These are phyloP conservation scores for Phallus indusiatus DNA, from an alignment of 768 basidiomycete species.

Conservation along the genomic window DNA sequence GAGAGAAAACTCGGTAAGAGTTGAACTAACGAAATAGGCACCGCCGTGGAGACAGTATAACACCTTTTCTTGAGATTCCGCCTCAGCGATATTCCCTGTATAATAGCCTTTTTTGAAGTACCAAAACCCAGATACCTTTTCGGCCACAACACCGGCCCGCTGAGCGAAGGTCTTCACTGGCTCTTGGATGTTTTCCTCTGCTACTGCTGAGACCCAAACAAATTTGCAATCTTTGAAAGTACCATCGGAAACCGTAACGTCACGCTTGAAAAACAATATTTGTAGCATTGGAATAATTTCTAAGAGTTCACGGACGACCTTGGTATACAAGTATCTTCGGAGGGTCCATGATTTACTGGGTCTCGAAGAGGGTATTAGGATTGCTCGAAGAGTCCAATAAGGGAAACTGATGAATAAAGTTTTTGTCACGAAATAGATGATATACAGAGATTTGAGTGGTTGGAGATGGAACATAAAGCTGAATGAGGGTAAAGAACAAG, in stretches of 20 bases:
- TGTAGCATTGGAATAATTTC: not conserved
- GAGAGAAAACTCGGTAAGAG: no score
- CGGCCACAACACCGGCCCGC: conserved; percentile 30
- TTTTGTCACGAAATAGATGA: not conserved
- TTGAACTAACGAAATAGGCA: conserved; percentile 6
- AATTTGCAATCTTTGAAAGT: not conserved
- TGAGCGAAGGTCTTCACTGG: conserved; percentile 33
- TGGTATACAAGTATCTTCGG: not conserved
- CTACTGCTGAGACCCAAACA: conserved; percentile 35
- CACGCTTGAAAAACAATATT: not conserved
- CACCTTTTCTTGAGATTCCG: conserved; percentile 40
- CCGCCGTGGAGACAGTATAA: conserved; percentile 43
- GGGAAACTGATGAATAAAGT: not conserved
- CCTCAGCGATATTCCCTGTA: conserved; percentile 28
- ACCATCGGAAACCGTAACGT: not conserved
- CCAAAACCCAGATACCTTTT: conserved; percentile 51
- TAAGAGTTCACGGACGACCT: not conserved
- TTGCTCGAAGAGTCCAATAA: not conserved
- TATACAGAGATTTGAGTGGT: not conserved
- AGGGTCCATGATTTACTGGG: not conserved
- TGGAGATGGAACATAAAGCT: not conserved
- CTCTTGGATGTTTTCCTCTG: conserved; percentile 31
- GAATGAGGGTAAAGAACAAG: no score
- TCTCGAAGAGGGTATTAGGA: not conserved
- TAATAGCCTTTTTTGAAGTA: conserved; percentile 33